Percentiles rank a stretch among this genome's conserved stretches.
Conservation (phyloP, 345 rosid species). For the Citrus sinensis region DVS_A1.0 CM039161.1:24383001-24383500, state of each 20-base stretch:
- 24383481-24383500: constrained; percentile 79
- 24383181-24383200: neutral
- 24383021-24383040: constrained; percentile 97
- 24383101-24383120: constrained; percentile 49
- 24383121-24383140: constrained; percentile 46
- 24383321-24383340: constrained; percentile 48
- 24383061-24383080: constrained; percentile 95
- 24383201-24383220: neutral
- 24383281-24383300: constrained; percentile 23
- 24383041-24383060: constrained; percentile 93
- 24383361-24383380: constrained; percentile 93
- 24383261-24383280: constrained; percentile 20
- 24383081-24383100: constrained; percentile 82
- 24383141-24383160: constrained; percentile 54
- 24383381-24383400: constrained; percentile 45
- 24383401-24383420: constrained; percentile 37
- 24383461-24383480: constrained; percentile 46
- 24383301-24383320: constrained; percentile 35
- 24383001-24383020: constrained; percentile 96
- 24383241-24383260: constrained; percentile 24
- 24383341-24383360: constrained; percentile 88
- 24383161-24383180: constrained; percentile 25
- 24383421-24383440: constrained; percentile 37
- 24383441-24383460: constrained; percentile 42
- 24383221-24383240: constrained; percentile 20